Evolutionary conservation across 768 basidiomycete genomes (phyloP).

Genomic region (Nevesoporus exiguus): DNA sequence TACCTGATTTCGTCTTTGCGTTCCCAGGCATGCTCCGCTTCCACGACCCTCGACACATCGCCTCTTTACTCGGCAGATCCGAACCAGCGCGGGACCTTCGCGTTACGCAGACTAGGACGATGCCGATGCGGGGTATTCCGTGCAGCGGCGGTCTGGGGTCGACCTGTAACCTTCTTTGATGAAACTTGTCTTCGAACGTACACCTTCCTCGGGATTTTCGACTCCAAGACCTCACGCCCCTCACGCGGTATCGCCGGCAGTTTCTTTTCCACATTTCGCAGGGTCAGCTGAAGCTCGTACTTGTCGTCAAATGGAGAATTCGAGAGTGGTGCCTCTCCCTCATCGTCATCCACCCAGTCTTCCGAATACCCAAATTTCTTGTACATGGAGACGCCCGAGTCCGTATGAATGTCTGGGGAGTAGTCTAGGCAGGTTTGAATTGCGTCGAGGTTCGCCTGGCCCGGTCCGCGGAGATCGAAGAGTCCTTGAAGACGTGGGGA

Average conservation of each 20-base stretch:
- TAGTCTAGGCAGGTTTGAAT: conserved; percentile 26
- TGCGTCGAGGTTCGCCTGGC: conserved; percentile 20
- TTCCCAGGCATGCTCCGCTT: conserved; percentile 24
- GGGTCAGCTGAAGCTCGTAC: conserved; percentile 12
- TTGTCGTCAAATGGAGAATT: conserved; percentile 23
- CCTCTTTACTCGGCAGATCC: conserved; percentile 15
- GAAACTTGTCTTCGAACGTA: conserved; percentile 17
- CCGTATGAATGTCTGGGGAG: conserved; percentile 7
- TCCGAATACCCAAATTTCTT: conserved; percentile 10
- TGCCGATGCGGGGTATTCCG: conserved; percentile 15
- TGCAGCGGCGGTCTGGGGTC: background rate
- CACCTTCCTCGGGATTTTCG: conserved; percentile 22
- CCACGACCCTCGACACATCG: conserved; percentile 26
- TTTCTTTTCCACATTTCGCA: conserved; percentile 10
- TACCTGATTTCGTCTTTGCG: conserved; percentile 11
- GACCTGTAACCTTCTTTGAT: conserved; percentile 8
- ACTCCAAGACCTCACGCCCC: conserved; percentile 4
- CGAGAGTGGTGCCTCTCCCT: conserved; percentile 21
- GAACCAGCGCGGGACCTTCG: conserved; percentile 7
- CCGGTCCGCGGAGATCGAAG: conserved; percentile 29
- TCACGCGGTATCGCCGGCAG: conserved; percentile 14
- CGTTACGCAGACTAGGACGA: conserved; percentile 14
- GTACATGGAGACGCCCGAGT: background rate
- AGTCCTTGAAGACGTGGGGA: conserved; percentile 32
- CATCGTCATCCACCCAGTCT: conserved; percentile 29